Percentiles rank a stretch among this genome's conserved stretches.
phyloP scores from a whole-genome alignment of 2,329 filamentous ascomycete genomes.

The Penicillium sp. region DNA sequence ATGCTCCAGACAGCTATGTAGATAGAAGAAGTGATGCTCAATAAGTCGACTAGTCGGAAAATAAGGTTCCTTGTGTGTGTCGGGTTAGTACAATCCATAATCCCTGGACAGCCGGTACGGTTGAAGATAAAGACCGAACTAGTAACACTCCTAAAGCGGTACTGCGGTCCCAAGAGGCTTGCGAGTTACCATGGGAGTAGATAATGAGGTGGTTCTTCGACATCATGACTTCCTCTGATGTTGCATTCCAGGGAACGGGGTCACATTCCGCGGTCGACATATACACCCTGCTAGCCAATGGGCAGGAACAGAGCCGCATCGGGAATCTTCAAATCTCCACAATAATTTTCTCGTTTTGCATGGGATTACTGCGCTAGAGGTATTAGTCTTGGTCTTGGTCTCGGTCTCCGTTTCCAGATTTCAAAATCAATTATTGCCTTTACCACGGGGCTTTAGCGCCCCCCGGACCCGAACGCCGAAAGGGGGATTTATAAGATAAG shows the following conservation, averaged over 20 bases:
- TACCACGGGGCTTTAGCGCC: no score
- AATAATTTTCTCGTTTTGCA: neutral
- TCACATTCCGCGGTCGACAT: slow-evolving; percentile 13
- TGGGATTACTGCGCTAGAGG: neutral
- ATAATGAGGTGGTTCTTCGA: neutral
- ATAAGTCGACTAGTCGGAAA: neutral
- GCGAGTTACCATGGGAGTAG: neutral
- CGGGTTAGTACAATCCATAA: neutral
- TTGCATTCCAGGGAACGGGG: slow-evolving; percentile 11
- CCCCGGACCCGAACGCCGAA: no score
- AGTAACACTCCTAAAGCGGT: neutral
- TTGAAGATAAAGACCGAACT: neutral
- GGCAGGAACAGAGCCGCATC: slow-evolving; percentile 2
- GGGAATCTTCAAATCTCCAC: neutral
- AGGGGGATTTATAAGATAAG: no score
- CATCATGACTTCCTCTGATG: slow-evolving; percentile 3
- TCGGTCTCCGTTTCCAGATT: no score
- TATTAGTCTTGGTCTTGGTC: no score
- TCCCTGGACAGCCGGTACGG: neutral
- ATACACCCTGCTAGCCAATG: slow-evolving; percentile 4
- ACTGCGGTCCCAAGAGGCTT: neutral
- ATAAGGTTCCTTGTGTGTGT: neutral
- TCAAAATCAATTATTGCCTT: no score
- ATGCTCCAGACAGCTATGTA: neutral
- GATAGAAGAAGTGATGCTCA: neutral